phyloP scores from a whole-genome alignment of 306 rosid species.

The Myrica gale region DNA sequence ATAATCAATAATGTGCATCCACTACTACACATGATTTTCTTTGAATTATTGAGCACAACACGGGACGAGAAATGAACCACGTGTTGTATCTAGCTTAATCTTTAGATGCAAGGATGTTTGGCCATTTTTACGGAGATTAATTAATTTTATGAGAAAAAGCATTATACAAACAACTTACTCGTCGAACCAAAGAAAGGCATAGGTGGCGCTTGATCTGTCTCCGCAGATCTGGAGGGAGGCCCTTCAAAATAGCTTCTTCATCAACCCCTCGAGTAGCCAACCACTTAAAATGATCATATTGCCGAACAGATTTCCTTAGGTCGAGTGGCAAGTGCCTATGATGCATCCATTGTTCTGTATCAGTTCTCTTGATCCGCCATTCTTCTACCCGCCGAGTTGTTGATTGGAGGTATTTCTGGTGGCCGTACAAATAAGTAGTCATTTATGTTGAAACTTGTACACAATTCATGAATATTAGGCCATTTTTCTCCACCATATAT shows the following conservation, averaged over 20 bases:
- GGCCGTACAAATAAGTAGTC: background rate
- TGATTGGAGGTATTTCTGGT: constrained; percentile 84
- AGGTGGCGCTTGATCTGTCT: constrained; percentile 95
- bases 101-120: too few relatives aligned
- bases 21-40: too few relatives aligned
- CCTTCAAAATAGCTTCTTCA: constrained; percentile 77
- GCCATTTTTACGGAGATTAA: too few relatives aligned
- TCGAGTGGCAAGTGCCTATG: constrained; percentile 83
- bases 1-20: too few relatives aligned
- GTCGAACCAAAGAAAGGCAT: constrained; percentile 86
- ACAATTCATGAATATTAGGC: background rate
- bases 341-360: constrained; percentile 96
- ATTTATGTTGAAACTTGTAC: background rate
- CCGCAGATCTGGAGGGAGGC: constrained; percentile 75
- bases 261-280: constrained; percentile 89
- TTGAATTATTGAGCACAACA: too few relatives aligned
- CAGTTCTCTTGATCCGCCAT: constrained; percentile 90
- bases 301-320: constrained; percentile 63
- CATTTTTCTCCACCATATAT: too few relatives aligned
- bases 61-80: too few relatives aligned
- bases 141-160: background rate
- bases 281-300: constrained; percentile 90
- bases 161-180: constrained; percentile 43
- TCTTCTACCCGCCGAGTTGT: constrained; percentile 81
- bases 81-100: too few relatives aligned